Evolutionary conservation across 1,139 yeast genomes (phyloP).

Genomic region (Geotrichum reessii): DNA sequence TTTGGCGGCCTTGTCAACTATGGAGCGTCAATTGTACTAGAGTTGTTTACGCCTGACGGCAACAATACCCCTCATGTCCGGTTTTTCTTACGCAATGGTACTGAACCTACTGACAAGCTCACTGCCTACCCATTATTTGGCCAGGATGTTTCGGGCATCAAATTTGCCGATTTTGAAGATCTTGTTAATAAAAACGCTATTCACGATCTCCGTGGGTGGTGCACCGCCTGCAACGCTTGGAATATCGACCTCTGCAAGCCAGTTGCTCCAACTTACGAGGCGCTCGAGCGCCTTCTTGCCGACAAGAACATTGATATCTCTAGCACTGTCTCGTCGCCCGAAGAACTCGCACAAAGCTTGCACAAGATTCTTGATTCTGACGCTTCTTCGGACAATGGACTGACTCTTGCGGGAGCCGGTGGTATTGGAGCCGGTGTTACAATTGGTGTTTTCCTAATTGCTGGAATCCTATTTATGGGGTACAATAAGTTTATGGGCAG

Average conservation of each 20-base stretch:
- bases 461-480: constrained; percentile 18
- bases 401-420: constrained; percentile 42
- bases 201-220: constrained; percentile 36
- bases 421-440: constrained; percentile 50
- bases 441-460: constrained; percentile 36
- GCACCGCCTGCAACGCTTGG: constrained; percentile 35
- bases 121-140: constrained; percentile 38
- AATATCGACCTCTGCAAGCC: constrained; percentile 33
- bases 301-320: constrained; percentile 13
- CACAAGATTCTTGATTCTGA: background rate
- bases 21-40: constrained; percentile 42
- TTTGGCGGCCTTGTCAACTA: constrained; percentile 44
- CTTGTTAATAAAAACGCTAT: constrained; percentile 31
- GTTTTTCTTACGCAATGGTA: constrained; percentile 43
- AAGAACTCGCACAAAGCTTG: background rate
- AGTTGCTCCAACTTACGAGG: constrained; percentile 27
- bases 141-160: constrained; percentile 28
- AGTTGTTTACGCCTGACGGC: constrained; percentile 31
- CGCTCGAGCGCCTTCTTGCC: constrained; percentile 24
- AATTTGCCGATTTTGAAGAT: constrained; percentile 36
- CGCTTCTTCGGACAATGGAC: constrained; percentile 19
- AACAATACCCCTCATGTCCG: constrained; percentile 35
- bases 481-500: background rate
- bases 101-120: constrained; percentile 33
- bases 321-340: constrained; percentile 26